Percentiles rank a stretch among this genome's conserved stretches.
phyloP scores from a whole-genome alignment of 495 filamentous ascomycete species.

The Amorphotheca resinae region DNA sequence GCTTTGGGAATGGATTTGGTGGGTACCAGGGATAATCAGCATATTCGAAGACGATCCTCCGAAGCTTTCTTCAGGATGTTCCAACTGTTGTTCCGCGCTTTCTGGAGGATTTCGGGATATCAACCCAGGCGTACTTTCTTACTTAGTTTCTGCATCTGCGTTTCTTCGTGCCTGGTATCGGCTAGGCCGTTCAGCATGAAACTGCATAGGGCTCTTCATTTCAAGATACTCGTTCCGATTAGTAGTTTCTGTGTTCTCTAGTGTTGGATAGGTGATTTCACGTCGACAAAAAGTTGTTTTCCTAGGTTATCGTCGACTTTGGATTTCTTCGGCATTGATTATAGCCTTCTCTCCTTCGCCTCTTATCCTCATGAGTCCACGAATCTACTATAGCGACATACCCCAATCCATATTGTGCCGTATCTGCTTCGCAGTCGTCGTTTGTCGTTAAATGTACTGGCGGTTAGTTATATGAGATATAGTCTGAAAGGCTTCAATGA shows the following conservation, averaged over 20 bases:
- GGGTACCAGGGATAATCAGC: conserved; percentile 42
- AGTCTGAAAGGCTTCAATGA: conserved; percentile 16
- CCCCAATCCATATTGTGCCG: conserved; percentile 14
- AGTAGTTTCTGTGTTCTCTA: conserved; percentile 14
- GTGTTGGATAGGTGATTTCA: conserved; percentile 18
- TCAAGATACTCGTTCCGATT: conserved; percentile 15
- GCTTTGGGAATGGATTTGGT: conserved; percentile 46
- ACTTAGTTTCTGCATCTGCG: conserved; percentile 10
- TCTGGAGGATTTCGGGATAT: conserved; percentile 9
- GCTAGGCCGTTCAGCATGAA: conserved; percentile 14
- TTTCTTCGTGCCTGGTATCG: conserved; percentile 3
- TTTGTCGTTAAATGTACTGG: conserved; percentile 13
- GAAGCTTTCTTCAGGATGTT: conserved; percentile 1
- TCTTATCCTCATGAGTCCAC: conserved; percentile 21
- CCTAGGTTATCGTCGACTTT: conserved; percentile 20
- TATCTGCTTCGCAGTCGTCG: conserved; percentile 12
- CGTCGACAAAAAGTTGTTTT: conserved; percentile 21
- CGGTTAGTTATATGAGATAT: conserved; percentile 16
- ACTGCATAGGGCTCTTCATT: conserved; percentile 17
- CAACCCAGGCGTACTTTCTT: conserved; percentile 3
- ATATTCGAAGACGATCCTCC: neutral
- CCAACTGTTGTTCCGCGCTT: conserved; percentile 3
- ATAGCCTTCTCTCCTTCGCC: conserved; percentile 14
- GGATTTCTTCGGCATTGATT: conserved; percentile 14
- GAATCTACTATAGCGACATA: conserved; percentile 26